phyloP scores from a whole-genome alignment of 2,329 filamentous ascomycete species.

The Aspergillus tamarii region DNA sequence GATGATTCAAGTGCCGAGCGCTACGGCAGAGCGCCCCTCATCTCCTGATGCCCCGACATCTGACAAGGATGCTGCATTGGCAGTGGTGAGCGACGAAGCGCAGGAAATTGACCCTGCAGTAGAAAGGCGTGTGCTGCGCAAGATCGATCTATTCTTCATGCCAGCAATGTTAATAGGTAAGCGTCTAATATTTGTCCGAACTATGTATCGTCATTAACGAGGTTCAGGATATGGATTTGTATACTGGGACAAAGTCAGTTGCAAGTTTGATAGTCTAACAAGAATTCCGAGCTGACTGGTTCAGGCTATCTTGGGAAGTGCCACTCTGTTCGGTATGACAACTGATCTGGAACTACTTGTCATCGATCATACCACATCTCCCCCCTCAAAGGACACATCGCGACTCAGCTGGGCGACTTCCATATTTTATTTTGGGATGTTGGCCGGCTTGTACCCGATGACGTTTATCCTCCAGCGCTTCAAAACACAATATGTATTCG shows the following conservation, averaged over 20 bases:
- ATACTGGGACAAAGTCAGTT: slow-evolving; percentile 67
- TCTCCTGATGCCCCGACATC: slow-evolving; percentile 8
- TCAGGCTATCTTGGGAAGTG: slow-evolving; percentile 72
- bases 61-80: slow-evolving; percentile 60
- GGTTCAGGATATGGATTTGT: slow-evolving; percentile 61
- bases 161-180: slow-evolving; percentile 66
- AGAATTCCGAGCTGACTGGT: not conserved
- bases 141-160: slow-evolving; percentile 69
- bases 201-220: not conserved
- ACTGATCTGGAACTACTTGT: slow-evolving; percentile 65
- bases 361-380: slow-evolving; percentile 53
- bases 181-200: not conserved
- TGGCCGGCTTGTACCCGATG: slow-evolving; percentile 74
- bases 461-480: slow-evolving; percentile 72
- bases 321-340: slow-evolving; percentile 77
- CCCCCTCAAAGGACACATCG: slow-evolving; percentile 65
- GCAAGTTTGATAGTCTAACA: not conserved
- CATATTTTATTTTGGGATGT: slow-evolving; percentile 79
- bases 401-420: slow-evolving; percentile 77
- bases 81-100: slow-evolving; percentile 59
- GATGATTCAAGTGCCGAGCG: slow-evolving; percentile 28
- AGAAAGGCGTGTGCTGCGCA: slow-evolving; percentile 62
- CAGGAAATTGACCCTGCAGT: slow-evolving; percentile 56
- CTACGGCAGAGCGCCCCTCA: slow-evolving; percentile 14
- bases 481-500: slow-evolving; percentile 66